Evolutionary conservation across 129 eudicot species (phyloP), one percentile per base, ranked within the genome.

Genomic region (Centrapalus pauciflorus): DNA sequence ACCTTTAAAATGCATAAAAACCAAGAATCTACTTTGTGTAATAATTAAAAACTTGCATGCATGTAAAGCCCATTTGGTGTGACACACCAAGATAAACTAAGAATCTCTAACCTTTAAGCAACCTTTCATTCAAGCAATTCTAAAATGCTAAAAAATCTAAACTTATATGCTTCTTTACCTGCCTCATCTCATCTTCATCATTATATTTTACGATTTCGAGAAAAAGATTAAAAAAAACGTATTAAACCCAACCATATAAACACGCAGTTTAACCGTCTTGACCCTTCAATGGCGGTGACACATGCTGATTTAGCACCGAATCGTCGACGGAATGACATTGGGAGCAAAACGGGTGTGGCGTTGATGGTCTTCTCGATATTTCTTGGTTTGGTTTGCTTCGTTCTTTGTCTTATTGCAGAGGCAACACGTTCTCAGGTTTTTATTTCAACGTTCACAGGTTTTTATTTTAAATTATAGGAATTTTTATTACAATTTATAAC

Each of bases 101-200:
- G 97, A 83, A 91, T 92, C 77, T 83, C 89, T 77, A 69, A 60
- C 82, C 82, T 83, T 84, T 88, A 93, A 93, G 98, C 86, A 93
- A 93, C 95, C 96, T 93, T 84, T 93, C 83, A 76, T 75, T 75
- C 96, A 93, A 93, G 96, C 86, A 70, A 93, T 88, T 77, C 96
- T 80, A 85, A 76, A 82, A 41, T 57, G 55, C 63, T 45, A 12
- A 38, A 63, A 35, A 63, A 38, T 41, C 25, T n/a, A 48, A 27
- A 37, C 43, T 27, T 24, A 28, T 32, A 55, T 55, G n/a, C 45
- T 46, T 33, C n/a, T 61, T 60, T 46, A 17, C 33, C 7, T 62
- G 32, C 21, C 49, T 27, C 26, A 61, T 59, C 48, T 33, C 17
- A 43, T 50, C 4, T 40, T 35, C 25, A 30, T 28, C 59, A 66